Base-by-base conservation (phyloP, 192 early-diverging fungal genomes). In the Tieghemiomyces parasiticus region DNA sequence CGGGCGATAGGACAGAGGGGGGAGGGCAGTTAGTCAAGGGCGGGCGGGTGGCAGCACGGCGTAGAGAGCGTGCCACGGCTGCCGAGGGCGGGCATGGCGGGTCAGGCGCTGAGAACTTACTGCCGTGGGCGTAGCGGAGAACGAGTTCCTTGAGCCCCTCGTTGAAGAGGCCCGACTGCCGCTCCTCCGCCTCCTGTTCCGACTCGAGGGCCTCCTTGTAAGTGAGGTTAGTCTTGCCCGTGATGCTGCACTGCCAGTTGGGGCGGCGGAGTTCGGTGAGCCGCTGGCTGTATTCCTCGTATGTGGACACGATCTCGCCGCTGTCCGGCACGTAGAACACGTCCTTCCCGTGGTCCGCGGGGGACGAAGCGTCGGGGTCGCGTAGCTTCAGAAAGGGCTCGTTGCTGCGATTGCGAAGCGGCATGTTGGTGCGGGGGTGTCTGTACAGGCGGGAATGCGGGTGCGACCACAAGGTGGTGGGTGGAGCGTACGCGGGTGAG, bases 181-280 rank as follows among this genome's bases (percentile, higher is more conserved):
- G 66, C 10, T 71, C 67, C 51, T 73, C 74, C 47, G 83, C 84
- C 38, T 75, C 69, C 22, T 65, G 60, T 61, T 92, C 90, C 25
- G 75, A 82, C 47, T 79, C 71, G 19, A 83, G 61, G 0, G 90
- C 90, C 56, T 88, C 75, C 52, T 75, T 67, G 62, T 83, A 92
- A 0, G 85, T 88, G 44, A 92, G 64, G 51, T 78, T 74, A 34
- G 69, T 71, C 68, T 80, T 82, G 19, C 87, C 84, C 14, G 88
- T 92, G 20, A 74, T 71, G 50, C 76, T 80, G 67, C 90, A 92
- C 53, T 84, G 73, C 81, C 88, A 92, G 24, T 75, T 64, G 56
- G 68, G 74, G 62, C 80, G 79, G 16, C 71, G 67, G 58, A 84
- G 86, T 16, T 87, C 70, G n/a, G 61, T 71, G 62, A 69, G 77